phyloP scores from a whole-genome alignment of 2,329 filamentous ascomycete genomes.

The Coniochaeta ligniaria region DNA sequence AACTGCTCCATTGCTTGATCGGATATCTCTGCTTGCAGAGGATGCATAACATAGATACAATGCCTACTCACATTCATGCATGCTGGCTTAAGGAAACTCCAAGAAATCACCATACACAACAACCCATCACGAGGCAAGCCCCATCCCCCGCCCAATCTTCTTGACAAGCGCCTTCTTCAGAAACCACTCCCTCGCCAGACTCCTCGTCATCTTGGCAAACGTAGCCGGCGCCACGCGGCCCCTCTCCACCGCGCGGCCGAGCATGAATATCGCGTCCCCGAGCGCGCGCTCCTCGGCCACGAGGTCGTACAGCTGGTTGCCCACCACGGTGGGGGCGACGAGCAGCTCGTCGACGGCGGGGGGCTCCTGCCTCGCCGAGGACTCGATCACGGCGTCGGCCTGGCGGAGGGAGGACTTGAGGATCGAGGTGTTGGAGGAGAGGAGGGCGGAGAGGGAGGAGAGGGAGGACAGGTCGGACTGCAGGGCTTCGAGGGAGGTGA shows the following conservation, averaged over 20 bases:
- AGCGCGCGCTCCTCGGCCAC: conserved; percentile 85
- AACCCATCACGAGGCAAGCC: conserved; percentile 36
- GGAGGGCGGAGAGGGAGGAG: conserved; percentile 59
- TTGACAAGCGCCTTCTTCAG: conserved; percentile 73
- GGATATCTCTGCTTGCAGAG: neutral
- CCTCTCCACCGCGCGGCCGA: conserved; percentile 66
- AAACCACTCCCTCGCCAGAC: conserved; percentile 72
- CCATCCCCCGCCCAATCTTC: conserved; percentile 74
- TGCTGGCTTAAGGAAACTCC: neutral
- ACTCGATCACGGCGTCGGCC: conserved; percentile 70
- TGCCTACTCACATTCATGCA: neutral
- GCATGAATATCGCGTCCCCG: conserved; percentile 78
- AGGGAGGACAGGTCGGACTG: conserved; percentile 69
- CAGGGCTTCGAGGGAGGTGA: conserved; percentile 59
- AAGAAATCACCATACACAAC: neutral
- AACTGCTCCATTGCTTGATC: neutral
- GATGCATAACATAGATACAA: neutral
- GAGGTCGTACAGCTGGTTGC: conserved; percentile 82
- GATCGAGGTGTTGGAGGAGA: conserved; percentile 71
- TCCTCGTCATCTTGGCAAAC: conserved; percentile 72
- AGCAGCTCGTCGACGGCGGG: conserved; percentile 85
- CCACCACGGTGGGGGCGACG: conserved; percentile 88
- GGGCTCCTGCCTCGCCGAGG: conserved; percentile 59
- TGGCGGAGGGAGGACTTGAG: conserved; percentile 69
- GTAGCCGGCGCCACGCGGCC: conserved; percentile 64